Evolutionary conservation across 179 eudicot genomes (phyloP), one percentile per base, ranked within the genome.

Genomic region (Silene noctiflora): DNA sequence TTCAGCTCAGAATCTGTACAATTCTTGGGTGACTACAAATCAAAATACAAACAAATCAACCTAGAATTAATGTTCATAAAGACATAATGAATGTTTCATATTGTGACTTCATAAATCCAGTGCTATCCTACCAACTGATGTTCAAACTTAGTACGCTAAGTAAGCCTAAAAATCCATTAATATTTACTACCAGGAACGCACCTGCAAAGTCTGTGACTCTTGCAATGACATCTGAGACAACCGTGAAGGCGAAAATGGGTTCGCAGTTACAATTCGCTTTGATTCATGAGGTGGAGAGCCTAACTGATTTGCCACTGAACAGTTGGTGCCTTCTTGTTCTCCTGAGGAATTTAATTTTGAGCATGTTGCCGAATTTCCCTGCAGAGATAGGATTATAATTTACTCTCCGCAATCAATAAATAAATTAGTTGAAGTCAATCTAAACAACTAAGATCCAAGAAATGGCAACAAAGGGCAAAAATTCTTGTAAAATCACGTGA

Each of bases 161-260:
- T 27, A 44, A 16, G 31, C 51, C 44, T 56, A 71, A 70, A 16
- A 22, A 9, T 63, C 74, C 29, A 13, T 56, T 64, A 66, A 76
- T 59, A 27, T 42, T 73, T 60, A 74, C 39, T 70, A 35, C 53
- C 62, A 72, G 70, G 46, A 72, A 62, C 63, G 42, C 42, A 75
- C 78, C 53, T 60, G 77, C 29, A 25, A 73, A 62, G 78, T 33
- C 35, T 73, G 60, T 48, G 67, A 62, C 75, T 74, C 75, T 69
- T 74, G 77, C 51, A 77, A 55, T 33, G 78, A 61, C 67, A 77
- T 73, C 65, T 67, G 83, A 73, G 80, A 73, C 58, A 80, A 75
- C 65, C 72, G 58, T 35, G 79, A 62, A 70, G 83, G 80, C 39
- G 75, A 78, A 64, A 67, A 64, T 19, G 69, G 75, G 46, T 78